These are phyloP conservation scores for Tricholoma sp. DNA, from an alignment of 768 basidiomycete species.

Conservation along the genomic window DNA sequence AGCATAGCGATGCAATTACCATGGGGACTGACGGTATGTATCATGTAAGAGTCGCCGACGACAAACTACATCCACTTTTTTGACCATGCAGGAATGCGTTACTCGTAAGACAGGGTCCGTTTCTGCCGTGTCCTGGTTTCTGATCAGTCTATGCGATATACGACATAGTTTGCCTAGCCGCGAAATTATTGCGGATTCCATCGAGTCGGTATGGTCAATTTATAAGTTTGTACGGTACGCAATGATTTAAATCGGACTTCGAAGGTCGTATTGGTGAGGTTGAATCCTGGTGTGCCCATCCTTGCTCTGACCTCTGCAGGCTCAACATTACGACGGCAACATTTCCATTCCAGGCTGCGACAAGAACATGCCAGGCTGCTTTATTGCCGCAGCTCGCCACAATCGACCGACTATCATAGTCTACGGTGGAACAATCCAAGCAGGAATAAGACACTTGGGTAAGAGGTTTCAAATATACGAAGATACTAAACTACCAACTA, in stretches of 20 bases:
- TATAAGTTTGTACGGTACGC: not conserved
- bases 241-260: not conserved
- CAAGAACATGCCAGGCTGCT: slow-evolving; percentile 90
- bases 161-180: slow-evolving; percentile 70
- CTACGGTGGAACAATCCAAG: slow-evolving; percentile 82
- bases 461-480: slow-evolving; percentile 11
- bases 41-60: not conserved
- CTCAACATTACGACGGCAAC: slow-evolving; percentile 86
- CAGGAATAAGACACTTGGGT: slow-evolving; percentile 68
- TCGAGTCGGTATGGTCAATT: slow-evolving; percentile 62
- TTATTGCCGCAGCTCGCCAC: slow-evolving; percentile 82
- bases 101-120: slow-evolving; percentile 55
- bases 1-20: slow-evolving; percentile 72
- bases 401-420: slow-evolving; percentile 86
- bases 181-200: slow-evolving; percentile 86
- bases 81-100: slow-evolving; percentile 64
- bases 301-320: slow-evolving; percentile 33
- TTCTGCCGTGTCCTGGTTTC: not conserved
- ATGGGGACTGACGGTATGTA: slow-evolving; percentile 80
- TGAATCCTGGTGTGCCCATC: not conserved
- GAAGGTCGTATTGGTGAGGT: slow-evolving; percentile 53
- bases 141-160: slow-evolving; percentile 1
- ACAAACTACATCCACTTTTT: not conserved
- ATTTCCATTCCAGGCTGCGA: slow-evolving; percentile 86
- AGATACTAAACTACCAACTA: slow-evolving; percentile 24